Percentiles rank a stretch among this genome's conserved stretches.
These are phyloP conservation scores for Venturia effusa DNA, from an alignment of 2,329 filamentous ascomycete genomes.

Conservation along the genomic window DNA sequence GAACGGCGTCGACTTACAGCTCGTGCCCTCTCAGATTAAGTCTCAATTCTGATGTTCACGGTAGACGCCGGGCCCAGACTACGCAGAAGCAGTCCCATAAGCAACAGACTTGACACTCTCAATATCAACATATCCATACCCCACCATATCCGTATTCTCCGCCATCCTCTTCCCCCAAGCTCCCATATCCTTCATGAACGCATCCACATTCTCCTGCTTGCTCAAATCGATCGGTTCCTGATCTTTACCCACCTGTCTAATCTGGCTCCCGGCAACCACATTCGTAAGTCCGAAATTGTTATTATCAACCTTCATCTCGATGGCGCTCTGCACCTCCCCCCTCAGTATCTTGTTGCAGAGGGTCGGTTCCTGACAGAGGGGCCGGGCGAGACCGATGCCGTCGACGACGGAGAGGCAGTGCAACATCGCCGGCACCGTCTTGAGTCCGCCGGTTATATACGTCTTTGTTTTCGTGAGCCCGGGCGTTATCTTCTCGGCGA, in stretches of 20 bases:
- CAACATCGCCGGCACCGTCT: slow-evolving; percentile 46
- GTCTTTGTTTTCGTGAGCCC: slow-evolving; percentile 41
- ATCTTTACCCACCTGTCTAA: slow-evolving; percentile 42
- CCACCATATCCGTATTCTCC: slow-evolving; percentile 26
- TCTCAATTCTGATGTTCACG: too few relatives aligned
- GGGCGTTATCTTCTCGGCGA: slow-evolving; percentile 43
- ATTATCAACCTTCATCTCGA: slow-evolving; percentile 37
- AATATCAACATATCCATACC: slow-evolving; percentile 37
- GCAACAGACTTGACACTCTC: slow-evolving; percentile 25
- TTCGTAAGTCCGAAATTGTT: slow-evolving; percentile 41
- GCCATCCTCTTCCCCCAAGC: slow-evolving; percentile 31
- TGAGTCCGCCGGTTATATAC: slow-evolving; percentile 50
- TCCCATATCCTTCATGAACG: slow-evolving; percentile 36
- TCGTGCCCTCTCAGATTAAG: too few relatives aligned
- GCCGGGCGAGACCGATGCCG: slow-evolving; percentile 48
- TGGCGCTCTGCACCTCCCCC: slow-evolving; percentile 36
- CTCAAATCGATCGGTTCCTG: slow-evolving; percentile 43
- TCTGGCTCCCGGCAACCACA: slow-evolving; percentile 39
- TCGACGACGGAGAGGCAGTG: slow-evolving; percentile 43
- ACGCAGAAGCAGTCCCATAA: slow-evolving; percentile 21
- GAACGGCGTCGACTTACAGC: too few relatives aligned
- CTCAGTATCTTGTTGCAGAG: slow-evolving; percentile 35
- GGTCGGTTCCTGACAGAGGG: slow-evolving; percentile 40
- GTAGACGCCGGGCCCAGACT: too few relatives aligned
- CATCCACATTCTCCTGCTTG: slow-evolving; percentile 34